phyloP scores from a whole-genome alignment of 129 eudicot species.

The Tagetes erecta region DNA sequence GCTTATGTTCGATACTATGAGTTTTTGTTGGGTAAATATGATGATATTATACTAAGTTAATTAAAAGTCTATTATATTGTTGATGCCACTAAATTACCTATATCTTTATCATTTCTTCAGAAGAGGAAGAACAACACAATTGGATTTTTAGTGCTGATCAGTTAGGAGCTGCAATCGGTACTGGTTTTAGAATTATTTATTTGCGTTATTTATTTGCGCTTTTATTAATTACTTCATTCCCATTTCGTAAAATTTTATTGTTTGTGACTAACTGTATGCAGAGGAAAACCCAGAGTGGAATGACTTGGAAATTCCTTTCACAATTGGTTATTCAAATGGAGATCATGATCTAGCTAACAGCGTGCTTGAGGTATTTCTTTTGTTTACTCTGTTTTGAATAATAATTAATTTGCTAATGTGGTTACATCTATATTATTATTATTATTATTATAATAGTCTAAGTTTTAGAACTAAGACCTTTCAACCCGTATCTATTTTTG shows the following conservation, averaged over 20 bases:
- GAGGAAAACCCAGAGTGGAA: slow-evolving; percentile 58
- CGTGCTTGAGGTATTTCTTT: slow-evolving; percentile 65
- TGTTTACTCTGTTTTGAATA: not conserved
- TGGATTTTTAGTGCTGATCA: slow-evolving; percentile 97
- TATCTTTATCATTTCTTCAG: slow-evolving; percentile 32
- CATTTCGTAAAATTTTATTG: not conserved
- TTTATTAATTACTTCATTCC: not conserved
- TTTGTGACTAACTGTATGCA: slow-evolving; percentile 26
- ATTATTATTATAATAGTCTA: no score
- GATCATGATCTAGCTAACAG: slow-evolving; percentile 61
- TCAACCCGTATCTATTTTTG: not conserved
- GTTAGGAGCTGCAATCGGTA: slow-evolving; percentile 49
- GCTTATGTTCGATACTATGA: not conserved
- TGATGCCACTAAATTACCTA: not conserved
- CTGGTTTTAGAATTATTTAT: not conserved
- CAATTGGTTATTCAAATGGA: slow-evolving; percentile 79
- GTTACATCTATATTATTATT: not conserved
- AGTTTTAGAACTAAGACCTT: not conserved
- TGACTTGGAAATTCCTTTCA: slow-evolving; percentile 33
- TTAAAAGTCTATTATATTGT: not conserved
- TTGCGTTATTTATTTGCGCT: not conserved
- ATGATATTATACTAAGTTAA: not conserved
- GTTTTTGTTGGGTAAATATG: not conserved
- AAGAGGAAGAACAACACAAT: slow-evolving; percentile 64
- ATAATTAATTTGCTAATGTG: not conserved